Conservation (phyloP, 331 rosid species). For the Cydonia oblonga region DNA sequence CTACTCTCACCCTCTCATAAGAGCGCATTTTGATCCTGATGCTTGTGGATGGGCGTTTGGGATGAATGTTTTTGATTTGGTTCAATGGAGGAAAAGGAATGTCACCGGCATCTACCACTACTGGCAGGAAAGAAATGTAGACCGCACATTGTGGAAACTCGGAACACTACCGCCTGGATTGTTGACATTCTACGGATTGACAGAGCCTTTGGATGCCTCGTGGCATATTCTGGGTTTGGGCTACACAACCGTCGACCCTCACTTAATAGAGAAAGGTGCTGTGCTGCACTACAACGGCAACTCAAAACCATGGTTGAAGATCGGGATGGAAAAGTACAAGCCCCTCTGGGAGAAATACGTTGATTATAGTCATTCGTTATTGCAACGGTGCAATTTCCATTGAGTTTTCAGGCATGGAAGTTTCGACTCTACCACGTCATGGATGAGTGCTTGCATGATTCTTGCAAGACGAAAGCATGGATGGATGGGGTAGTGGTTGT, state of each 20-base stretch:
- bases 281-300: conserved; percentile 88
- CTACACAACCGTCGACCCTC: conserved; percentile 75
- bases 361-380: conserved; percentile 57
- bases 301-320: conserved; percentile 96
- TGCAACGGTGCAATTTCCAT: conserved; percentile 84
- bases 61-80: conserved; percentile 88
- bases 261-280: conserved; percentile 73
- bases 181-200: conserved; percentile 82
- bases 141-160: conserved; percentile 86
- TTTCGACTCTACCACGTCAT: conserved; percentile 9
- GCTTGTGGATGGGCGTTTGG: conserved; percentile 99
- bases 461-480: too few relatives aligned
- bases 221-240: conserved; percentile 94
- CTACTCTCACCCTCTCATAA: conserved; percentile 82
- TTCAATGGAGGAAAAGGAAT: conserved; percentile 80
- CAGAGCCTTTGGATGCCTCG: conserved; percentile 67
- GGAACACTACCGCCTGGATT: conserved; percentile 93
- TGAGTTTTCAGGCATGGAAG: conserved; percentile 31
- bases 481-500: conserved; percentile 27
- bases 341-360: conserved; percentile 81
- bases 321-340: conserved; percentile 89
- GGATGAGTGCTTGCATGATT: not conserved
- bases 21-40: conserved; percentile 82
- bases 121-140: conserved; percentile 90
- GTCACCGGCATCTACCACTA: conserved; percentile 90